Base-by-base conservation (phyloP, 345 rosid genomes). In the Eucalyptus camaldulensis region DNA sequence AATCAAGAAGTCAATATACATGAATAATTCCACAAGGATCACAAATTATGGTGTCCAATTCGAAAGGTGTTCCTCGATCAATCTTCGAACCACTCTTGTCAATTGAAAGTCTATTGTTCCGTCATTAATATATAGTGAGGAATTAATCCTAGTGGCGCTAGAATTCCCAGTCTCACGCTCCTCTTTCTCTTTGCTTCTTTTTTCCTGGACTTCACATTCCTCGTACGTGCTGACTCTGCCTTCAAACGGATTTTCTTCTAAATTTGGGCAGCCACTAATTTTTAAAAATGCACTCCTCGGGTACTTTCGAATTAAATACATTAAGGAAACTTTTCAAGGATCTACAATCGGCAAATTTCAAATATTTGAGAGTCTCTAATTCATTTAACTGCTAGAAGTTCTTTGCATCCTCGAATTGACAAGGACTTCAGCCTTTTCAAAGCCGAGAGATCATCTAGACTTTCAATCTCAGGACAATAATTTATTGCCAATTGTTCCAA, bases 331-430 rank as follows among this genome's bases (percentile, higher is more conserved):
- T 72, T 72, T 10, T 17, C 14, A 37, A 17, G 22, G 45, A 72
- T 5, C 3, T 10, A 4, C 25, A 19, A 72, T 5, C 0, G 0
- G 1, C 0, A 69, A 69, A 33, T 5, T 3, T 3, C 25, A 69
- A 8, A 31, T 4, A 8, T 9, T 8, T 9, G 7, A 72, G 44
- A 33, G 81, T 17, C 8, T 72, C 44, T 9, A 19, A 22, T 72
- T 72, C 45, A 72, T 33, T 33, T 33, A 72, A 72, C 45, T 19
- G 45, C 44, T 43, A 5, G 25, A 19, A 72, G 81, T 12, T 33
- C 45, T 3, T 33, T 0, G 3, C 81, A 37, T 72, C 6, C 4
- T 10, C 0, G 0, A 72, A 72, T 72, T 0, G 2, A 4, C 81
- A 72, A 72, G 13, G 1, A 9, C 45, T 72, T 8, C 45, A 72